A percentile compares a stretch with the other conserved stretches of the same genome.
phyloP scores from a whole-genome alignment of 1,284 basidiomycete genomes.

The Naganishia cerealis region DNA sequence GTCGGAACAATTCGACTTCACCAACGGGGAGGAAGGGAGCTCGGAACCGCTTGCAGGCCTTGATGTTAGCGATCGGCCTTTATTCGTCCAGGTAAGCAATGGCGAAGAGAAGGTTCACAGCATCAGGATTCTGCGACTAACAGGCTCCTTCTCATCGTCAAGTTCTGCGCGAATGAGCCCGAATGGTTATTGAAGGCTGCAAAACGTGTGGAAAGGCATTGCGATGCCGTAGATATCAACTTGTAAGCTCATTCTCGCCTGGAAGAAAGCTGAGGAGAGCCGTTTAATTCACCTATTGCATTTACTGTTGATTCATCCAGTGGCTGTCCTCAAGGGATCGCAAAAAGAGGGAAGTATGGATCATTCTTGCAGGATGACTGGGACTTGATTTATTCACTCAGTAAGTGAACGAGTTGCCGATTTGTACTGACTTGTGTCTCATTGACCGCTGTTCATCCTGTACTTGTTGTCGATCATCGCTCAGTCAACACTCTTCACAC shows the following conservation, averaged over 20 bases:
- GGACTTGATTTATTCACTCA: slow-evolving; percentile 76
- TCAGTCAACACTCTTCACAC: slow-evolving; percentile 79
- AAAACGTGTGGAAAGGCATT: slow-evolving; percentile 68
- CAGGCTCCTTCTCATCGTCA: background rate
- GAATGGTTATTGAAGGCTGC: slow-evolving; percentile 74
- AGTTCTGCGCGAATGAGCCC: slow-evolving; percentile 89
- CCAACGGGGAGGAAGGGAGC: slow-evolving; percentile 49
- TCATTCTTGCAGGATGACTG: slow-evolving; percentile 92
- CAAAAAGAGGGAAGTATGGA: slow-evolving; percentile 81
- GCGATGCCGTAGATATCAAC: slow-evolving; percentile 93
- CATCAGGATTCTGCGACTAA: background rate
- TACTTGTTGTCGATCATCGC: slow-evolving; percentile 5
- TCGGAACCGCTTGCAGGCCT: slow-evolving; percentile 47
- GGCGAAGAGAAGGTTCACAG: too few relatives aligned
- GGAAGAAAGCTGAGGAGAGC: background rate
- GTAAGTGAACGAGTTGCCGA: slow-evolving; percentile 54
- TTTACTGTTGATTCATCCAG: slow-evolving; percentile 27
- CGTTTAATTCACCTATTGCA: background rate
- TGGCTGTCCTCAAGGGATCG: slow-evolving; percentile 95
- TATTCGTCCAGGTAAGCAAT: slow-evolving; percentile 70
- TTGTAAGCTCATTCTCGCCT: slow-evolving; percentile 53
- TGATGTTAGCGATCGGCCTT: slow-evolving; percentile 67
- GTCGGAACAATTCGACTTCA: slow-evolving; percentile 13
- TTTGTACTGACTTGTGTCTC: background rate
- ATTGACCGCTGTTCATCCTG: background rate